Conservation (phyloP, 2,329 filamentous ascomycete species). For the Sporothrix curviconia region DNA sequence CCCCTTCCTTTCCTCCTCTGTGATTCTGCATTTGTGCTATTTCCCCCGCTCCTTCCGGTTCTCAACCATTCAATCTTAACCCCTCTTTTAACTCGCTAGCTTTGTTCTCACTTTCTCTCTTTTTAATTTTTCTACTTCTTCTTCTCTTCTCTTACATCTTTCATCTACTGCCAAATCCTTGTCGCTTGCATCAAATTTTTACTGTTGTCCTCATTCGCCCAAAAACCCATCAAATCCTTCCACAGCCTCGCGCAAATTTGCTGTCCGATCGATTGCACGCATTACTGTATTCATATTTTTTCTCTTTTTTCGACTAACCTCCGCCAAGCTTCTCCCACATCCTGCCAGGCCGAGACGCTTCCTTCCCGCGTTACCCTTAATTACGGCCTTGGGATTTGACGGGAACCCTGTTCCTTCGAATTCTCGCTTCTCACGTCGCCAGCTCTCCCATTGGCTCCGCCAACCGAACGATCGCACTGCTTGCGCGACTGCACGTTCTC, state of each 20-base stretch:
- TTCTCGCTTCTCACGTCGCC: not conserved
- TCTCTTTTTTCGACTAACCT: not conserved
- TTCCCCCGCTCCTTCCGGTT: too few species aligned
- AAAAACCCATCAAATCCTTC: not conserved
- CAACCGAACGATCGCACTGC: not conserved
- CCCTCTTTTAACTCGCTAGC: too few species aligned
- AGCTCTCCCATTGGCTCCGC: not conserved
- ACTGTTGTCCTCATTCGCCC: not conserved
- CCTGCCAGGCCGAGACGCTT: not conserved
- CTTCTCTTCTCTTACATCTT: not conserved
- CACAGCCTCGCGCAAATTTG: not conserved
- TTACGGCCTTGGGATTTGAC: too few species aligned
- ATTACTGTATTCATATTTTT: not conserved
- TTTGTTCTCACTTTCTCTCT: not conserved
- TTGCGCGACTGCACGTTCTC: not conserved
- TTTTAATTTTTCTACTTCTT: not conserved
- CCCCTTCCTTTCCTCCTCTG: not conserved
- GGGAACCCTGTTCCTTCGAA: not conserved
- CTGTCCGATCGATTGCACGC: not conserved
- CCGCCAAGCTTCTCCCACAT: not conserved
- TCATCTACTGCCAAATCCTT: too few species aligned
- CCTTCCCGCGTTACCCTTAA: not conserved
- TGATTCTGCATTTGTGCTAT: too few species aligned
- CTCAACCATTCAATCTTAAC: too few species aligned
- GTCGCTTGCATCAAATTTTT: too few species aligned